Evolutionary conservation across 1,284 basidiomycete genomes (phyloP), one percentile per base, ranked within the genome.

Genomic region (Rhodotorula mucilaginosa): DNA sequence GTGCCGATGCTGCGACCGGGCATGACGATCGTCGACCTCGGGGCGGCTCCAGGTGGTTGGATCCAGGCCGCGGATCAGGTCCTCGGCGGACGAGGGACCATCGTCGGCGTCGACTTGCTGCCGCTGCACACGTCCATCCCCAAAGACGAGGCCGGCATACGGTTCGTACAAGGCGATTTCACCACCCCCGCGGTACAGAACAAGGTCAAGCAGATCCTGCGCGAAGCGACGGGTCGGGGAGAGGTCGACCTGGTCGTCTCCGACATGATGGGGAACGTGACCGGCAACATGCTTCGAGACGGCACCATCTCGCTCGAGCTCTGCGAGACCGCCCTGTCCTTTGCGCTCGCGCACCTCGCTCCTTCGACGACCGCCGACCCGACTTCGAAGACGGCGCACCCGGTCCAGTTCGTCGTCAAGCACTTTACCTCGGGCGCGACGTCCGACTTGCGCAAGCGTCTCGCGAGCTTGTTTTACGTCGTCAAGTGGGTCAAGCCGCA

Each of bases 231-330:
- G 12, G 58, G 54, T 2, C 31, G 51, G 2, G 23, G 29, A 10
- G 26, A 60, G 18, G 81, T 83, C 6, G 82, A 83, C 75, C 76
- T 80, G 15, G 81, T 83, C 19, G 62, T 83, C 29, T 80, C 78
- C 54, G 83, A 83, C 75, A 83, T 83, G 83, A 82, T 83, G 82
- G 81, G 80, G 44, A 79, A 81, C 48, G 81, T 82, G 80, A 79
- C 79, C 7, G 83, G 83, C 2, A 77, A 80, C 21, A 64, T 79
- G 39, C 68, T 72, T 3, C 71, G 81, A n/a, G 82, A 83, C 72
- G 76, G 81, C 2, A 75, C 78, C 59, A 71, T 79, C 19, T 80
- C 79, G 29, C 74, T 83, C 65, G 79, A 81, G 49, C 76, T 83
- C 5, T 81, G 81, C 49, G 68, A 68, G 10, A 80, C 81, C 0